Conservation (phyloP, 2,329 filamentous ascomycete species). For the Neopestalotiopsis clavispora region DNA sequence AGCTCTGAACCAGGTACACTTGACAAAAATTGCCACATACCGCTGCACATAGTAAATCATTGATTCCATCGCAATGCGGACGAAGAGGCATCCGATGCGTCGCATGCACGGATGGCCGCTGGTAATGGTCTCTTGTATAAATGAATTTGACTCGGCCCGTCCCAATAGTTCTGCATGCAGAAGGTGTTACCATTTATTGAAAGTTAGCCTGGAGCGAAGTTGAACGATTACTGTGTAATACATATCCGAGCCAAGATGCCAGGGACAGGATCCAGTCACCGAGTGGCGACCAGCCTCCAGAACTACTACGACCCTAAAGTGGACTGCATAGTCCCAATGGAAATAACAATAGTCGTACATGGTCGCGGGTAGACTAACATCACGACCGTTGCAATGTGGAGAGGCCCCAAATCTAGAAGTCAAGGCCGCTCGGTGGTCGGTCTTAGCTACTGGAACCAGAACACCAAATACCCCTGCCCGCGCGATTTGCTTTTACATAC, state of each 20-base stretch:
- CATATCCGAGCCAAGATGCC: neutral
- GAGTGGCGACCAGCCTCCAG: neutral
- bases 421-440: neutral
- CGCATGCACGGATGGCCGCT: neutral
- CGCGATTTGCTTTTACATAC: conserved; percentile 2
- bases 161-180: neutral
- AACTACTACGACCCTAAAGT: neutral
- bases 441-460: neutral
- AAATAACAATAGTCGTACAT: neutral
- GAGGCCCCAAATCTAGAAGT: neutral
- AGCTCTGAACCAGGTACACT: neutral
- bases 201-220: neutral
- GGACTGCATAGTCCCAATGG: neutral
- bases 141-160: neutral
- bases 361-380: neutral
- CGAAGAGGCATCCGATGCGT: neutral
- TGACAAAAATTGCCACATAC: too few species aligned
- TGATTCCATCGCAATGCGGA: neutral
- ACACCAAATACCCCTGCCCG: neutral
- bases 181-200: neutral
- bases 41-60: neutral
- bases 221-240: neutral
- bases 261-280: neutral
- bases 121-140: neutral
- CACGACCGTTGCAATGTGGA: neutral